A percentile compares a stretch with the other conserved stretches of the same genome.
Evolutionary conservation across 805 yeast genomes (phyloP).

Genomic region (Candida nanaspora): DNA sequence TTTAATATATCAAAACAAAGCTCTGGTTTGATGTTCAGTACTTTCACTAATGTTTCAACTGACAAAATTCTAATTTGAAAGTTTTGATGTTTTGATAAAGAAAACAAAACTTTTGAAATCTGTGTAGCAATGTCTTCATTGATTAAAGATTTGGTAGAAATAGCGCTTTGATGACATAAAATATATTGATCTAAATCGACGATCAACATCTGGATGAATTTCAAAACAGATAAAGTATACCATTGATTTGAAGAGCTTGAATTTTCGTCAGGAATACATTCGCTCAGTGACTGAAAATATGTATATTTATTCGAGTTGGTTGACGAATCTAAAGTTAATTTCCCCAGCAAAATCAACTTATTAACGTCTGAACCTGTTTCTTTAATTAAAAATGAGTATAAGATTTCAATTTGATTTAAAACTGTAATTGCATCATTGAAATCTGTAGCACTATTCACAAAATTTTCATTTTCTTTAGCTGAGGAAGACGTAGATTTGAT

Average conservation of each 20-base stretch:
- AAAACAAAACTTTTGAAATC: slow-evolving; percentile 27
- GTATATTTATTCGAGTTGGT: slow-evolving; percentile 5
- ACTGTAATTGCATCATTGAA: slow-evolving; percentile 14
- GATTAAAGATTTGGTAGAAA: not conserved
- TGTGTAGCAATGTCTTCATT: slow-evolving; percentile 20
- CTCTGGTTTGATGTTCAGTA: slow-evolving; percentile 29
- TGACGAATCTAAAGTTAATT: slow-evolving; percentile 5
- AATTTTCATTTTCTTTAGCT: not conserved
- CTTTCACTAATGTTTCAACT: slow-evolving; percentile 25
- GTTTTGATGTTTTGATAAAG: slow-evolving; percentile 30
- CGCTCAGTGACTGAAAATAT: slow-evolving; percentile 14
- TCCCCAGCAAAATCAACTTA: slow-evolving; percentile 23
- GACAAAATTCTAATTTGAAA: slow-evolving; percentile 36
- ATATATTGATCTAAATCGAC: slow-evolving; percentile 25
- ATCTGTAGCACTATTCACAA: slow-evolving; percentile 6
- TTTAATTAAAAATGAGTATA: slow-evolving; percentile 21
- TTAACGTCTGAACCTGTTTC: slow-evolving; percentile 28
- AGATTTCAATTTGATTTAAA: slow-evolving; percentile 19
- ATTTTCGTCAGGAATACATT: slow-evolving; percentile 7
- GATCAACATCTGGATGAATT: slow-evolving; percentile 21
- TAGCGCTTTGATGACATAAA: slow-evolving; percentile 16
- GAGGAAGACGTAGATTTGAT: not conserved
- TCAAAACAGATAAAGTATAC: slow-evolving; percentile 20
- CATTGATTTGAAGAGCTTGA: slow-evolving; percentile 14
- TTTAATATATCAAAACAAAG: slow-evolving; percentile 22